Percentiles rank a stretch among this genome's conserved stretches.
Evolutionary conservation across 805 yeast species (phyloP).

Genomic region (Candida sonorensis): DNA sequence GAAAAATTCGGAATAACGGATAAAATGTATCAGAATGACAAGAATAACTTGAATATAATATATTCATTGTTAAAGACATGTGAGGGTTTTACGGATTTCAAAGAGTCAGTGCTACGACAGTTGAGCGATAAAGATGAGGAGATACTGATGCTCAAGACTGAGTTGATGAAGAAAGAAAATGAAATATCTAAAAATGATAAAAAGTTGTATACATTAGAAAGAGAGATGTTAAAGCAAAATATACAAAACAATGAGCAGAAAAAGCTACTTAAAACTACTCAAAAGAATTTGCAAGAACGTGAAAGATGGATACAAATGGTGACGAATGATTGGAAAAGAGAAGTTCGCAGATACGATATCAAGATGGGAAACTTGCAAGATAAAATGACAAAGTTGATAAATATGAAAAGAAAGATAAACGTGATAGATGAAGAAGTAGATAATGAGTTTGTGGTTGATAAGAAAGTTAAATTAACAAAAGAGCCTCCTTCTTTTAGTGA

Average conservation of each 20-base stretch:
- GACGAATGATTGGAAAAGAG: conserved; percentile 15
- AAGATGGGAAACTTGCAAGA: conserved; percentile 12
- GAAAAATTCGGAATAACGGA: conserved; percentile 11
- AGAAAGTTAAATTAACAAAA: neutral
- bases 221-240: conserved; percentile 13
- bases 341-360: conserved; percentile 12
- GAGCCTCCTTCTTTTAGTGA: conserved; percentile 4
- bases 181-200: conserved; percentile 11
- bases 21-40: conserved; percentile 26
- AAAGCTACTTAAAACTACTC: conserved; percentile 8
- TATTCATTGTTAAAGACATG: conserved; percentile 18
- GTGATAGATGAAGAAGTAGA: neutral
- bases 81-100: conserved; percentile 16
- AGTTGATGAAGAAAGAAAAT: conserved; percentile 4
- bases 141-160: conserved; percentile 7
- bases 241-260: conserved; percentile 8
- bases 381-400: conserved; percentile 4
- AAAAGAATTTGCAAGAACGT: conserved; percentile 10
- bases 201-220: conserved; percentile 11
- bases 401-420: conserved; percentile 4
- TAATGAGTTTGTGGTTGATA: neutral
- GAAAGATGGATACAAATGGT: conserved; percentile 15
- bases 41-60: conserved; percentile 21
- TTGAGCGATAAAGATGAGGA: conserved; percentile 10
- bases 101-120: conserved; percentile 11